These are phyloP conservation scores for Bonia amplexicaulis DNA, from an alignment of 176 grass and related monocot species.

Conservation along the genomic window DNA sequence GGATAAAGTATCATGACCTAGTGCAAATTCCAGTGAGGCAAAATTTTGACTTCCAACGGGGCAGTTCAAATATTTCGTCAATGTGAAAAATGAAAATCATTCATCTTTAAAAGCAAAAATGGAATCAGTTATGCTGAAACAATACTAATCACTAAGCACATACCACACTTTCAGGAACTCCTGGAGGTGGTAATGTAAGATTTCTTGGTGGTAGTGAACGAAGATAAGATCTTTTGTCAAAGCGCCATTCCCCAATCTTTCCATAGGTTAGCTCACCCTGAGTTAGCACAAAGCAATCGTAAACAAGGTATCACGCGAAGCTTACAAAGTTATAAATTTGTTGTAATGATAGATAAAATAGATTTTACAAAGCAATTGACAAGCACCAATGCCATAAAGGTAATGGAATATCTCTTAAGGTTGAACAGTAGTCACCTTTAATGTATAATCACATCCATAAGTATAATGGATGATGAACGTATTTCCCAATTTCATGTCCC, in stretches of 20 bases:
- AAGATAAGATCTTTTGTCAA: constrained; percentile 95
- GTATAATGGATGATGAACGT: constrained; percentile 91
- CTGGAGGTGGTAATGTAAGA: constrained; percentile 77
- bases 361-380: constrained; percentile 19
- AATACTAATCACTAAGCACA: constrained; percentile 14
- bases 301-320: neutral
- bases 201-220: constrained; percentile 81
- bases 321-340: neutral
- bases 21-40: neutral
- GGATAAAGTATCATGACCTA: neutral
- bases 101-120: constrained; percentile 4
- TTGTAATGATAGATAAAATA: neutral
- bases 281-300: constrained; percentile 15
- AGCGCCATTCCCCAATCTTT: constrained; percentile 87
- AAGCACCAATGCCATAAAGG: neutral
- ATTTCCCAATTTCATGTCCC: constrained; percentile 55
- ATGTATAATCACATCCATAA: constrained; percentile 83
- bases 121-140: neutral
- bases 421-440: constrained; percentile 52
- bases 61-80: neutral
- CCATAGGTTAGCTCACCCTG: constrained; percentile 91
- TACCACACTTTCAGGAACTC: constrained; percentile 99
- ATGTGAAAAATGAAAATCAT: neutral
- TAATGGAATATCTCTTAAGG: constrained; percentile 6
- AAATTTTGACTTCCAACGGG: neutral